Evolutionary conservation across 352 stramenopile genomes (phyloP), one percentile per base, ranked within the genome.

Genomic region (Phytophthora ohioensis): DNA sequence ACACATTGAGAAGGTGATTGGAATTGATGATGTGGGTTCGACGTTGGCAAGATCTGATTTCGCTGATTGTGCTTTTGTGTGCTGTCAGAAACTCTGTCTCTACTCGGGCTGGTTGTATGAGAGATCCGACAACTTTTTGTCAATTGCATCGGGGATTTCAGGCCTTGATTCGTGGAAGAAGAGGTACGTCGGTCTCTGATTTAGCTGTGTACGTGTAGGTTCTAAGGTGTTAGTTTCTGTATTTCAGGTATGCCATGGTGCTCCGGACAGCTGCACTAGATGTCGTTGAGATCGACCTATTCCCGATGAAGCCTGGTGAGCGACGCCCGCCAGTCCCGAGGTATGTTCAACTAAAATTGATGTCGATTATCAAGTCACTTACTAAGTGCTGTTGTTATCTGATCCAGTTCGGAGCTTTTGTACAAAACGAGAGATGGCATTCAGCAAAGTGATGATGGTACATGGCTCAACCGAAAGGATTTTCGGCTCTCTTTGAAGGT

Each of bases 71-170:
- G 21, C 21, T 27, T 48, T 15, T 41, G n/a, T 53, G 6, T 58
- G 2, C 36, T 57, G 32, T 12, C 45, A 95, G 85, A 91, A 91
- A 87, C 71, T 93, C 0, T 93, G 84, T 46, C 64, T 95, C 8
- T 92, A 93, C 78, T 91, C 86, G 11, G 87, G 86, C 0, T 96
- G 89, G 89, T 57, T 96, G 9, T 87, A 94, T 73, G 82, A 93
- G 73, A 84, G 88, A 62, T 71, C 86, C 3, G 89, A 96, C 64
- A 96, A 93, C 51, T 67, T 95, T 51, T 65, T 94, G 34, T 96
- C 89, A 7, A 77, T 92, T 63, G 81, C 85, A 5, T 92, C 87
- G 3, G 86, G 87, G 0, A 67, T 94, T 12, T 82, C 85, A n/a
- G 71, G 80, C 43, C 70, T 96, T 32, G 85, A 93, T 47, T 93